Base-by-base conservation (phyloP, 306 rosid species). In the Cajanus cajan region DNA sequence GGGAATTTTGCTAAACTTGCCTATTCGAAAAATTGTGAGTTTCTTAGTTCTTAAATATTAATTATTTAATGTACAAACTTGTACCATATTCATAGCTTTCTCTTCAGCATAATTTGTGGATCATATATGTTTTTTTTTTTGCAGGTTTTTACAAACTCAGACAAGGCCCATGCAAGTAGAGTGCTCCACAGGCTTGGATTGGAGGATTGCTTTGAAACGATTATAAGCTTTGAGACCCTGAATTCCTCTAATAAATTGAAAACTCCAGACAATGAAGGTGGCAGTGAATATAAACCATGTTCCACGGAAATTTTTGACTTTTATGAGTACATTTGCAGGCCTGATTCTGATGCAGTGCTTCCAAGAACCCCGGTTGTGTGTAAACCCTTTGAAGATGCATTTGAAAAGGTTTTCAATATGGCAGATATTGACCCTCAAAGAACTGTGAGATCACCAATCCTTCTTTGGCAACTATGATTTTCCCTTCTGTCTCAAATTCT, bases 181-280 rank as follows among this genome's bases (percentile, higher is more conserved):
- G 98, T 64, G 43, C 94, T 94, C 57, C 82, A 74, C 33, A 89
- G 90, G 85, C 98, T 94, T 76, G 97, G 98, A 80, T 70, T 94
- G 62, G 97, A 89, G 80, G 97, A 87, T 83, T 92, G 97, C 82
- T 94, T 94, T 68, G 97, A 94, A 84, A 78, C 74, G 44, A 51
- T 92, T 57, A 83, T 94, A 76, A 81, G 85, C 90, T 94, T 94
- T 80, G 98, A 94, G 83, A 92, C 96, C 68, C 76, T 94, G 66
- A 94, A 94, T 84, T 75, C 86, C 25, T 57, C 69, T 44, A 64
- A 63, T 52, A 21, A 51, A 8, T 0, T 41, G 12, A 2, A 41
- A 8, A 9, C 47, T 41, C 47, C 14, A 0, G 47, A 41, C 25
- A 81, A 22, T 11, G 39, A 78, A 44, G 79, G 51, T 72, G 82